phyloP scores from a whole-genome alignment of 2,329 filamentous ascomycete genomes.

The Paracamarosporium sp. region DNA sequence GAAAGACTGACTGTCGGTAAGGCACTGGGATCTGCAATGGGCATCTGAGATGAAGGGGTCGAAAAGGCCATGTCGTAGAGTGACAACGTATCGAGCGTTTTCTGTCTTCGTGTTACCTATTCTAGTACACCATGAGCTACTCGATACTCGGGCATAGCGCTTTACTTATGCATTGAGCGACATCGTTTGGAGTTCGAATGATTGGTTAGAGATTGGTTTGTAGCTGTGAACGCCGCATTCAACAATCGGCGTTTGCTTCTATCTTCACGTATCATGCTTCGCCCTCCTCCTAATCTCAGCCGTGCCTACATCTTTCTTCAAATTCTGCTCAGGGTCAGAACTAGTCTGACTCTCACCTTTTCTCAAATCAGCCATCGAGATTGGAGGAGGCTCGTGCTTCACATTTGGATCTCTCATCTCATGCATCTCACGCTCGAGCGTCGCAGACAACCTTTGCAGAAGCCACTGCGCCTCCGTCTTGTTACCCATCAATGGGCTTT shows the following conservation, averaged over 20 bases:
- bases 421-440: slow-evolving; percentile 55
- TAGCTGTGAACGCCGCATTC: neutral
- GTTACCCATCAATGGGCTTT: slow-evolving; percentile 73
- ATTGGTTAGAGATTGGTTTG: neutral
- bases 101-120: neutral
- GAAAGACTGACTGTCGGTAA: slow-evolving; percentile 8
- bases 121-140: neutral
- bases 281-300: slow-evolving; percentile 15
- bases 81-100: neutral
- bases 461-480: slow-evolving; percentile 77
- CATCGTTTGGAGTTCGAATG: neutral
- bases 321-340: slow-evolving; percentile 10
- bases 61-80: neutral
- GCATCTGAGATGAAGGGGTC: neutral
- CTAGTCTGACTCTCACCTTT: slow-evolving; percentile 9
- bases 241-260: neutral
- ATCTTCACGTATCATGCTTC: slow-evolving; percentile 10
- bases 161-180: neutral
- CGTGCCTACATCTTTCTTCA: slow-evolving; percentile 15
- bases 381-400: slow-evolving; percentile 34
- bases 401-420: slow-evolving; percentile 29
- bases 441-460: slow-evolving; percentile 66
- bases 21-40: neutral
- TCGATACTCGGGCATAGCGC: neutral
- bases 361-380: slow-evolving; percentile 39